phyloP scores from a whole-genome alignment of 352 stramenopile genomes.

The Phytophthora constricta region DNA sequence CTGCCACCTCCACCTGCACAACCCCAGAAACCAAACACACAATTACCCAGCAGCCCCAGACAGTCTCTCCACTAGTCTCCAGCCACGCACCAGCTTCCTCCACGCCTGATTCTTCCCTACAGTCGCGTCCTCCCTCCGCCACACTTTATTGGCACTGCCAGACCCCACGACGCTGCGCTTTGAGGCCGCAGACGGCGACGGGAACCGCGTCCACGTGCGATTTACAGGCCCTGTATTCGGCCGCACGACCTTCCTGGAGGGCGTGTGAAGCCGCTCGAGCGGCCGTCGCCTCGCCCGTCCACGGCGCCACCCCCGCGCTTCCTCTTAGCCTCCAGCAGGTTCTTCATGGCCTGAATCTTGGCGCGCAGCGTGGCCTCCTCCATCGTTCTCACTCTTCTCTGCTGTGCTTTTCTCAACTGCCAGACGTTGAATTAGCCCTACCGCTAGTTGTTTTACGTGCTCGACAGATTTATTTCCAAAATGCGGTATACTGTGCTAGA shows the following conservation, averaged over 20 bases:
- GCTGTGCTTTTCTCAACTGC: conserved; percentile 26
- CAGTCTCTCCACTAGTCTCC: background rate
- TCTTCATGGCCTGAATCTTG: conserved; percentile 87
- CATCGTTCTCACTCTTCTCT: conserved; percentile 37
- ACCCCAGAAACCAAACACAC: conserved; percentile 1
- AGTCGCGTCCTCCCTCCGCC: conserved; percentile 37
- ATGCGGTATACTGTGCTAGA: too few relatives aligned
- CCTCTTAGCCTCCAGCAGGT: conserved; percentile 66
- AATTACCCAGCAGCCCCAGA: conserved; percentile 13
- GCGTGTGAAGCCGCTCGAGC: background rate
- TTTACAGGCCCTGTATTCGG: conserved; percentile 30
- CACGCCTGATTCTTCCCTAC: conserved; percentile 33
- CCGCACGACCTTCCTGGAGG: conserved; percentile 15
- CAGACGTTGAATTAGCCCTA: background rate
- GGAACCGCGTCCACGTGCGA: conserved; percentile 55
- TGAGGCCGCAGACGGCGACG: background rate
- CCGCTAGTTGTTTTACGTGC: too few relatives aligned
- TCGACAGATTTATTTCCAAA: too few relatives aligned
- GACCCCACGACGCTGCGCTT: conserved; percentile 7
- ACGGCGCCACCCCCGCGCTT: background rate
- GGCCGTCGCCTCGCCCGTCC: background rate
- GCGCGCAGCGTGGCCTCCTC: conserved; percentile 78
- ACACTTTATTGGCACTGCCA: conserved; percentile 67
- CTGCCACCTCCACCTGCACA: conserved; percentile 38
- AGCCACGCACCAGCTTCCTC: conserved; percentile 38